Evolutionary conservation across 2,329 filamentous ascomycete genomes (phyloP), one percentile per base, ranked within the genome.

Genomic region (Monilinia laxa): DNA sequence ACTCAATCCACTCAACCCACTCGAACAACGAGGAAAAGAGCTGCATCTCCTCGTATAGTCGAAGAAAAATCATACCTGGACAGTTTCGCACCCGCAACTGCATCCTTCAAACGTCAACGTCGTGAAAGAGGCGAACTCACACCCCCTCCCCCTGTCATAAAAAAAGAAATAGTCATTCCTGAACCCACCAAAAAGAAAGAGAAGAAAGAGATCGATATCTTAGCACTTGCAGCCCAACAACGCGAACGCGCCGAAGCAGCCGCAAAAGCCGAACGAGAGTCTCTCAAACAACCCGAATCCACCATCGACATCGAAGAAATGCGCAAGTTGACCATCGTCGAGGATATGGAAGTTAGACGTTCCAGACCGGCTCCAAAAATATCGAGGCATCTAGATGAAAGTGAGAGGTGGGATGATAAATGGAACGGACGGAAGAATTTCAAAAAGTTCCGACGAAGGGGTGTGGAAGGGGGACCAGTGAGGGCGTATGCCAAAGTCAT

Each of bases 401-500:
- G 83, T 23, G 85, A 88, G 6, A 84, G 91, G 52, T 97, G 94
- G 93, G 86, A 97, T 71, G 87, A 92, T 0, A 84, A 83, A 51
- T 99, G 95, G 95, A 96, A 97, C 75, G 95, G 94, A 0, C 85
- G 94, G 54, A 94, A 92, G 78, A 98, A 99, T 75, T 99, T 97
- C 80, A 99, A 99, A 77, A 90, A 87, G 73, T 99, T 99, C 75
- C 83, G 84, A 28, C 83, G 82, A 65, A 82, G 85, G 64, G 88
- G 85, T 31, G 84, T 84, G 49, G 71, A 73, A n/a, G 69, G 68
- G 63, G 76, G 73, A 28, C 70, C 67, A 68, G 76, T 65, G 72
- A 78, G 71, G 74, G 76, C 69, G 63, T 57, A 71, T 9, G 28
- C 45, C 12, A 71, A 70, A 18, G 77, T 77, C 0, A 87, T 91